Evolutionary conservation across 352 stramenopile species (phyloP).

Genomic region (Globisporangium emineosum): DNA sequence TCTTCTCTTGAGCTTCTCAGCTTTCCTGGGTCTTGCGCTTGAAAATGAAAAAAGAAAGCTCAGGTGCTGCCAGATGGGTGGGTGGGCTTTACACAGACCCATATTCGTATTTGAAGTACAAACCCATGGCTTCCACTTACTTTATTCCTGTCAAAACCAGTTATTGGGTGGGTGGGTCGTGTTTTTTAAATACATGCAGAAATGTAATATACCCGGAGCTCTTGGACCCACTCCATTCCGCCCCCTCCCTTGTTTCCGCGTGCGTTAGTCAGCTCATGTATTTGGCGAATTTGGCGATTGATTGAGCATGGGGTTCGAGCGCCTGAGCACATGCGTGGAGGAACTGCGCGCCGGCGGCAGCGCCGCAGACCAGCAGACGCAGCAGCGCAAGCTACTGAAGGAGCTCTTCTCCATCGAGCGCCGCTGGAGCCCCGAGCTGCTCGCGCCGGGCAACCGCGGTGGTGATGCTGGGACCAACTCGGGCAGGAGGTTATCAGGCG

Average conservation of each 20-base stretch:
- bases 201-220: not conserved
- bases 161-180: not conserved
- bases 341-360: constrained; percentile 35
- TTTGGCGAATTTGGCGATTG: not conserved
- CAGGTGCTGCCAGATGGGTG: too few species aligned
- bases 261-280: not conserved
- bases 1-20: not conserved
- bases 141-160: not conserved
- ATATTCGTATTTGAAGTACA: too few species aligned
- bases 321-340: constrained; percentile 46
- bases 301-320: constrained; percentile 37
- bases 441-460: constrained; percentile 13
- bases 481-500: constrained; percentile 23
- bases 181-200: not conserved
- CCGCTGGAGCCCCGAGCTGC: constrained; percentile 46
- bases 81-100: not conserved
- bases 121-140: not conserved
- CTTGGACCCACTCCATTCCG: not conserved
- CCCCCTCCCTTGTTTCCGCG: not conserved
- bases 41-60: not conserved
- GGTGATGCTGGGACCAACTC: constrained; percentile 14
- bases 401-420: constrained; percentile 59
- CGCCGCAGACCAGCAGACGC: constrained; percentile 26
- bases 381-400: constrained; percentile 40
- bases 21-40: not conserved